Percentiles rank a stretch among this genome's conserved stretches.
Evolutionary conservation across 352 stramenopile species (phyloP).

Genomic region (Phytophthora tentaculata): DNA sequence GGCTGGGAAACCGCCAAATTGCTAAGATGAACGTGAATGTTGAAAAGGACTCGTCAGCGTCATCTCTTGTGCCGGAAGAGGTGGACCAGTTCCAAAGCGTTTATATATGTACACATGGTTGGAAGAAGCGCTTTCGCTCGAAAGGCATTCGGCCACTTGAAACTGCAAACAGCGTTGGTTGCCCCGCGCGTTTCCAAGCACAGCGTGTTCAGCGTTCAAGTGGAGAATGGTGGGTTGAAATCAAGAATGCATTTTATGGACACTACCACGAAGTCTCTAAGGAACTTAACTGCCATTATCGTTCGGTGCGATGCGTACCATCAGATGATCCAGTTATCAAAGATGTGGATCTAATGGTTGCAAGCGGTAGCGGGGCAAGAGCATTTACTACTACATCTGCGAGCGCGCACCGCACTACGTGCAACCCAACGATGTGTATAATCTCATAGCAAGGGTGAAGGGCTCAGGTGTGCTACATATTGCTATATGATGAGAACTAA

Average conservation of each 20-base stretch:
- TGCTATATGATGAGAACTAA: no score
- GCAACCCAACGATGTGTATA: slow-evolving; percentile 8
- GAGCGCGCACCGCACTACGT: not conserved
- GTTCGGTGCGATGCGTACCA: not conserved
- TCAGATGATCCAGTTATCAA: not conserved
- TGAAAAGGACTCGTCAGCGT: not conserved
- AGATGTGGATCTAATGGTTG: slow-evolving; percentile 14
- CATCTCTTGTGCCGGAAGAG: slow-evolving; percentile 1
- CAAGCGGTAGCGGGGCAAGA: slow-evolving; percentile 5
- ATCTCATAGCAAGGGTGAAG: slow-evolving; percentile 8
- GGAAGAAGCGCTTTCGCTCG: not conserved
- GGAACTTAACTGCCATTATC: slow-evolving; percentile 1
- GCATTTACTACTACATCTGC: slow-evolving; percentile 10
- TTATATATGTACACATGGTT: slow-evolving; percentile 23
- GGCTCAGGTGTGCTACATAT: not conserved
- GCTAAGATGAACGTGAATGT: slow-evolving; percentile 1
- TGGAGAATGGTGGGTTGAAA: slow-evolving; percentile 1
- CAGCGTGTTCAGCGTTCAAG: not conserved
- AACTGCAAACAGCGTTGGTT: not conserved
- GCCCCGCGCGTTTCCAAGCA: slow-evolving; percentile 3
- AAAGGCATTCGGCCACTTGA: not conserved
- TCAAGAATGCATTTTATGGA: slow-evolving; percentile 6
- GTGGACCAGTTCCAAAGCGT: slow-evolving; percentile 13
- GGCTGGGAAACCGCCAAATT: not conserved
- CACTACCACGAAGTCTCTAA: not conserved